Base-by-base conservation (phyloP, 2,329 filamentous ascomycete species). In the Phyllosticta citriasiana region DNA sequence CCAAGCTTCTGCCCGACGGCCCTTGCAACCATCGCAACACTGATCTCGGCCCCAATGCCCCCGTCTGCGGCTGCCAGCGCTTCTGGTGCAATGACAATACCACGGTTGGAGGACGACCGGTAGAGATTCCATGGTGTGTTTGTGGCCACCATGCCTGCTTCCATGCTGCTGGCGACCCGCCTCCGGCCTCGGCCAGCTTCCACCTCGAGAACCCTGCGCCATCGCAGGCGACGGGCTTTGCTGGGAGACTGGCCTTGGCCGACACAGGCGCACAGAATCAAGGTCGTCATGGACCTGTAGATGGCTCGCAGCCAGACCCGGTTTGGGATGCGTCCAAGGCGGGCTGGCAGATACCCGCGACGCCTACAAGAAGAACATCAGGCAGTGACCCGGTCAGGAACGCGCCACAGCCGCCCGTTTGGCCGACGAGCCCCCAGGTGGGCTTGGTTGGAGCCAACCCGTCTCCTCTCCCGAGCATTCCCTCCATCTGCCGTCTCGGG, bases 141-240 rank as follows among this genome's bases (percentile, higher is more conserved):
- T 84, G 81, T 66, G 78, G 78, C 51, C 81, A 84, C 68, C 81
- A 84, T 74, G 80, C 80, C 6, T 83, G 81, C 69, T 83, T 79
- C 67, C 81, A 84, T 71, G 70, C 75, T 30, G 66, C 26, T n/a
- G 26, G 25, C 26, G 53, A 50, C 19, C 53, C 10, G 24, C 33
- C 52, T 27, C 25, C 25, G 52, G 10, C 52, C 52, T 53, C 40
- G 40, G n/a, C 40, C 40, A 47, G 40, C 40, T 2, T 47, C 40
- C 40, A 47, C 40, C 40, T 47, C 40, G 40, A 47, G 40, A 47
- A 47, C 40, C 14, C 40, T 14, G 40, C 40, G n/a, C 40, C 40
- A n/a, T 7, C 40, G 40, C 40, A 47, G 40, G n/a, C 40, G 40
- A 47, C 40, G 40, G n/a, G 40, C 40, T 47, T 47, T 2, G 16